phyloP scores from a whole-genome alignment of 2,329 filamentous ascomycete species.

The Talaromyces amestolkiae region DNA sequence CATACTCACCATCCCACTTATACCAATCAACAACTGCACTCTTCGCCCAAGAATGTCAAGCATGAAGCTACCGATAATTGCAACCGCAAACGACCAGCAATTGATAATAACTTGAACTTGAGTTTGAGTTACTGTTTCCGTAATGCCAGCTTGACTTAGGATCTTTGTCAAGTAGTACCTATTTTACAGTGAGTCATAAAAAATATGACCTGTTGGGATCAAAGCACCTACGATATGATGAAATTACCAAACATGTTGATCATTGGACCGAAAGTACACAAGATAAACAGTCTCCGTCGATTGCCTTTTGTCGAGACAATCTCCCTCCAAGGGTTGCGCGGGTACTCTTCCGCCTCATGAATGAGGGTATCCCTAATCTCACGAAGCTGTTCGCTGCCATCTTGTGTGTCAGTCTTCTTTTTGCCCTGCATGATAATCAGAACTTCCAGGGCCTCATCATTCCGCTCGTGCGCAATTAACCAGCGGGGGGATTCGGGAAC shows the following conservation, averaged over 20 bases:
- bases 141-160: background rate
- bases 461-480: conserved; percentile 49
- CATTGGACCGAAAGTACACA: background rate
- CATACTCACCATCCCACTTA: conserved; percentile 10
- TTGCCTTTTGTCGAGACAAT: conserved; percentile 64
- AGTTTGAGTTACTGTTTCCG: background rate
- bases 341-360: conserved; percentile 46
- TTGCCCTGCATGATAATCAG: background rate
- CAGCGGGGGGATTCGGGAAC: conserved; percentile 68
- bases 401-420: background rate
- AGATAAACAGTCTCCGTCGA: conserved; percentile 31
- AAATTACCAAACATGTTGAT: background rate
- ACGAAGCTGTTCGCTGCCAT: background rate
- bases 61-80: conserved; percentile 13
- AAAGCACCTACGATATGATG: background rate
- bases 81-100: conserved; percentile 7
- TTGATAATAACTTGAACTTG: background rate
- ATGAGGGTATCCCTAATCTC: background rate
- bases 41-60: conserved; percentile 14
- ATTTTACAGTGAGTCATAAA: background rate
- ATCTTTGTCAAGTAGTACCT: background rate
- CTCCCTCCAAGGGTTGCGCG: conserved; percentile 56
- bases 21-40: background rate
- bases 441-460: background rate
- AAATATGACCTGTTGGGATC: background rate